phyloP scores from a whole-genome alignment of 73 alveolate genomes.

The Durusdinium trenchii region DNA sequence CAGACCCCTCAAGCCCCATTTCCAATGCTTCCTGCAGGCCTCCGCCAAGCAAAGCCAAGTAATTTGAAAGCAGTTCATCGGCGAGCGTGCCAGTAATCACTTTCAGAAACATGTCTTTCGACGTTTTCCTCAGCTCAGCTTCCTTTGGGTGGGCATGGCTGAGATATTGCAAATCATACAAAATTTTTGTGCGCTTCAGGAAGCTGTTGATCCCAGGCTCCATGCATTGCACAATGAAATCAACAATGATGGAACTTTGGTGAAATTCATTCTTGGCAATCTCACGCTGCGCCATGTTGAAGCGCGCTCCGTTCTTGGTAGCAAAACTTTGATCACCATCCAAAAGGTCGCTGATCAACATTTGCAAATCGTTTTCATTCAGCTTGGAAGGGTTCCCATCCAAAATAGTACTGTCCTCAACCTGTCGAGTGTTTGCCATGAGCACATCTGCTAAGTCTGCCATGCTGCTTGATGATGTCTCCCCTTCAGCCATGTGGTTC shows the following conservation, averaged over 20 bases:
- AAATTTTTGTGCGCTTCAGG: background rate
- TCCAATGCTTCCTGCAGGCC: background rate
- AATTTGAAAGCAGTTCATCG: background rate
- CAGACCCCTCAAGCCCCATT: background rate
- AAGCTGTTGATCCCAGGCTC: constrained; percentile 12
- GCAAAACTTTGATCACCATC: background rate
- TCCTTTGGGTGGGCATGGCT: background rate
- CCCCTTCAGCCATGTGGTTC: no score
- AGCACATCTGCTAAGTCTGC: no score
- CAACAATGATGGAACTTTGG: background rate
- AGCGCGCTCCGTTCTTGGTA: background rate
- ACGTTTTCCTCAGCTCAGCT: background rate
- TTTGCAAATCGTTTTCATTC: background rate
- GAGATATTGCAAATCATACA: background rate
- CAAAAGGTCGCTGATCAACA: background rate
- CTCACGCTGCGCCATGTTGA: background rate
- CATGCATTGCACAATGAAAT: background rate
- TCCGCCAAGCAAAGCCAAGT: background rate
- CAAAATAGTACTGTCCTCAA: no score
- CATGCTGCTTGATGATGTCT: no score
- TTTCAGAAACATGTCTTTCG: background rate
- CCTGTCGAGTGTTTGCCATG: no score
- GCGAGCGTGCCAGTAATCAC: background rate
- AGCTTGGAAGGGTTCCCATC: background rate
- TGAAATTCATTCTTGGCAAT: background rate